Base-by-base conservation (phyloP, 169 alveolate genomes). In the Cryptosporidium xiaoi region DNA sequence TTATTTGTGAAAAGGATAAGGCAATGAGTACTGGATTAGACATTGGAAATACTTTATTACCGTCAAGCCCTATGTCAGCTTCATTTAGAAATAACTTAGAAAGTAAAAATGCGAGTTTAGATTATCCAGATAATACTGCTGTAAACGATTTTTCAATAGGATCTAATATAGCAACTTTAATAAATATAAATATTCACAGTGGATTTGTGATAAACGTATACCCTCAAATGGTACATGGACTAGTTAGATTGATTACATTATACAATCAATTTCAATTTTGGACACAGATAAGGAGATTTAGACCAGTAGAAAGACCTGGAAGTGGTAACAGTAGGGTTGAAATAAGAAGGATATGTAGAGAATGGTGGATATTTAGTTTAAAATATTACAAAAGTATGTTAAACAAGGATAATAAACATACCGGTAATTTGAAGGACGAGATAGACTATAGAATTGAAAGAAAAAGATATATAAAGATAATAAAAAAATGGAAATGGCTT, bases 401-500 rank as follows among this genome's bases (percentile, higher is more conserved):
- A 29, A 33, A 53, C 33, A 77, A 77, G 64, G 71, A 77, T 53
- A 36, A 16, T 24, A 77, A 62, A 31, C 68, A 56, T 8, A 24
- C 46, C 6, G 44, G 50, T 29, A 40, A 66, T 62, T 64, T 77
- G 5, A 77, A 48, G 18, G 87, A 77, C 20, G 87, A 77, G 56
- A 77, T 77, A 20, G 64, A 77, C 31, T 77, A 77, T 27, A 77
- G 87, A 36, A 40, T 77, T 46, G 87, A 77, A 29, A 77, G 87
- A 48, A 77, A 77, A 48, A 56, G 33, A 31, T 77, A 77, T 27
- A 77, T 77, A 18, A 77, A 77, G 31, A 77, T 77, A 4, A 77
- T 77, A 31, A 77, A 77, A 77, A 56, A 62, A 36, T 77, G 87
- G 87, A 77, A 77, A 31, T 77, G 87, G 87, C 40, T 77, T 27